Evolutionary conservation across 768 basidiomycete species (phyloP).

Genomic region (Pilatotrama ljubarskyi): DNA sequence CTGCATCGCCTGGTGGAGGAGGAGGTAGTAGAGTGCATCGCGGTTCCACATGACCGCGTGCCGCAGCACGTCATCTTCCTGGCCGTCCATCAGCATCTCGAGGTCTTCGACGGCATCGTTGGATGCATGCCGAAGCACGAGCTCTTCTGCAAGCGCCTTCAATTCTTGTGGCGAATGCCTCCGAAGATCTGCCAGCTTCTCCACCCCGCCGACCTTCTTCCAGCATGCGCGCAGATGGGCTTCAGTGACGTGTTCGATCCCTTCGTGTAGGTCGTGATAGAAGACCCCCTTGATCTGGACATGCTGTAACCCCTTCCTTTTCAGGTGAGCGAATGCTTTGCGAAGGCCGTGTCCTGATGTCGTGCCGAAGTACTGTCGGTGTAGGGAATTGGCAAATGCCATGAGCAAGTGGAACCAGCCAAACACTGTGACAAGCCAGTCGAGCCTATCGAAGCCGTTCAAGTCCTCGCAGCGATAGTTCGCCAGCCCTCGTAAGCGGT

Average conservation of each 20-base stretch:
- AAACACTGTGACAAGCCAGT: constrained; percentile 35
- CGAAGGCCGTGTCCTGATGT: constrained; percentile 19
- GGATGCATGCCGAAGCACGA: constrained; percentile 34
- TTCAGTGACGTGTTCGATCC: constrained; percentile 36
- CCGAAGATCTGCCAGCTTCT: constrained; percentile 31
- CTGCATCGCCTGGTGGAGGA: constrained; percentile 37
- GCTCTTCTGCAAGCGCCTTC: constrained; percentile 26
- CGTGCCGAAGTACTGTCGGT: constrained; percentile 43
- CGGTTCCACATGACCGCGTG: constrained; percentile 39
- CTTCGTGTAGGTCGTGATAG: constrained; percentile 37
- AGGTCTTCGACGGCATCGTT: constrained; percentile 29
- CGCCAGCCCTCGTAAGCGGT: constrained; percentile 39
- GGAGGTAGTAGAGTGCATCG: constrained; percentile 40
- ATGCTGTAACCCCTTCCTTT: constrained; percentile 23
- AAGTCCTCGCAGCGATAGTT: constrained; percentile 37
- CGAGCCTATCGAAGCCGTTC: constrained; percentile 41
- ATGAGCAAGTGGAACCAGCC: constrained; percentile 46
- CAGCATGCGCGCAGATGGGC: constrained; percentile 40
- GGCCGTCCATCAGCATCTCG: constrained; percentile 6
- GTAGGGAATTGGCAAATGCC: constrained; percentile 41
- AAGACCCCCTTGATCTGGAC: constrained; percentile 23
- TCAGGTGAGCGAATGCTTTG: constrained; percentile 25
- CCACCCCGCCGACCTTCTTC: constrained; percentile 28
- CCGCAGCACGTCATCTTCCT: constrained; percentile 29
- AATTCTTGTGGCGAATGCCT: constrained; percentile 31